Evolutionary conservation across 2,329 filamentous ascomycete species (phyloP).

Genomic region (Colletotrichum lini): DNA sequence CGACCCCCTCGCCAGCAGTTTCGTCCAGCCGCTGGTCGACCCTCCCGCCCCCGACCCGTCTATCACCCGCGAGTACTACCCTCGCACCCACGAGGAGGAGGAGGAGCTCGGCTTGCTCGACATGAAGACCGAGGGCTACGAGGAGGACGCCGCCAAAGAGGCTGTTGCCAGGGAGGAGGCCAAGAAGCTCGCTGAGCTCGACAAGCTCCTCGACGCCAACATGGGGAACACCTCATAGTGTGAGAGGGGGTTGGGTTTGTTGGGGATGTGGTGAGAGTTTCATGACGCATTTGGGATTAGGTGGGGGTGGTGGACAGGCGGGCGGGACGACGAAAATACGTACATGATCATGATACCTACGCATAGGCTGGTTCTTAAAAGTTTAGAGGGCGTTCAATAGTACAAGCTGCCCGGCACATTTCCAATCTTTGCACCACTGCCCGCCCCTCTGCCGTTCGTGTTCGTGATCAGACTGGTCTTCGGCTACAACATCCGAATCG

Average conservation of each 20-base stretch:
- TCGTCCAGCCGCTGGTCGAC: constrained; percentile 91
- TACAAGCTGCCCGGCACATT: neutral
- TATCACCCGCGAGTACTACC: constrained; percentile 86
- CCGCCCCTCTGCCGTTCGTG: neutral
- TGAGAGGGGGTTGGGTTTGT: neutral
- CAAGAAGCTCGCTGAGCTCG: constrained; percentile 41
- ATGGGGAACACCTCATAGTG: constrained; percentile 32
- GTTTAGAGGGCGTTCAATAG: constrained; percentile 8
- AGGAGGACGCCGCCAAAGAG: constrained; percentile 62
- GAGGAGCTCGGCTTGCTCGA: constrained; percentile 92
- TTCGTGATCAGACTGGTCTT: neutral
- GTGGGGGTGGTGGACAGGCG: neutral
- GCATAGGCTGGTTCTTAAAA: constrained; percentile 30
- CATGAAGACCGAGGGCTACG: constrained; percentile 94
- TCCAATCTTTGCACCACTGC: neutral
- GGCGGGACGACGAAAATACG: constrained; percentile 11
- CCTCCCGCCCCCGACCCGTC: constrained; percentile 80
- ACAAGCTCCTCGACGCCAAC: constrained; percentile 41
- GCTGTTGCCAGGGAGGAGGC: constrained; percentile 36
- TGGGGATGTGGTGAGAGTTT: constrained; percentile 5
- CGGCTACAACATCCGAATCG: too few species aligned
- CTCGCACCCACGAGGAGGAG: constrained; percentile 90
- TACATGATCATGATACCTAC: constrained; percentile 42
- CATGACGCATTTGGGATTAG: constrained; percentile 5
- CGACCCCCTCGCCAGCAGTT: constrained; percentile 93